Percentiles rank a stretch among this genome's conserved stretches.
Conservation (phyloP, 2,329 filamentous ascomycete genomes). For the Metarhizium anisopliae region DNA sequence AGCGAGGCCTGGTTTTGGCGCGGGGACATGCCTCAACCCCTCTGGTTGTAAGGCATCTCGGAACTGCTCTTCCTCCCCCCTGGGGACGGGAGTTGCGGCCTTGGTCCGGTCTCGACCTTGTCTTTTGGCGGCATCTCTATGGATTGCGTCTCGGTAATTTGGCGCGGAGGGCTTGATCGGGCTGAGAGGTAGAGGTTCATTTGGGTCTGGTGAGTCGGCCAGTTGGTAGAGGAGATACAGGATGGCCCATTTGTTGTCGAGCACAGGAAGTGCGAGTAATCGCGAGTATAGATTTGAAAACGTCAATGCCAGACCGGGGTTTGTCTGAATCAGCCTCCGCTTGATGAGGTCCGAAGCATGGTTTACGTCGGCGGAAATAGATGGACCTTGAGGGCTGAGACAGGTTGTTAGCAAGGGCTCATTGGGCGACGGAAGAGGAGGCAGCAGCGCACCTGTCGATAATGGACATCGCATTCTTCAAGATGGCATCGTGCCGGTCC, state of each 20-base stretch:
- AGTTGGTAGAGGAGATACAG: slow-evolving; percentile 83
- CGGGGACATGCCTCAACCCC: slow-evolving; percentile 37
- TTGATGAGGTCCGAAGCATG: slow-evolving; percentile 92
- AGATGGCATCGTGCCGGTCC: slow-evolving; percentile 56
- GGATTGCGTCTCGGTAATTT: slow-evolving; percentile 28
- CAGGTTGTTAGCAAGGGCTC: slow-evolving; percentile 2
- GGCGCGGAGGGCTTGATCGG: slow-evolving; percentile 30
- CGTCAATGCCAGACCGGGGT: slow-evolving; percentile 67
- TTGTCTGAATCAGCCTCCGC: slow-evolving; percentile 71
- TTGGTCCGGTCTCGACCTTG: slow-evolving; percentile 29
- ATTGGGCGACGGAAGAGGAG: background rate
- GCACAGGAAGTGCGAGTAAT: slow-evolving; percentile 79
- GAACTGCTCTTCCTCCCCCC: slow-evolving; percentile 38
- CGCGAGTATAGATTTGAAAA: slow-evolving; percentile 89
- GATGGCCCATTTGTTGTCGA: slow-evolving; percentile 95
- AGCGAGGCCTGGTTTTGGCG: slow-evolving; percentile 26
- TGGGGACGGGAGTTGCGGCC: slow-evolving; percentile 24
- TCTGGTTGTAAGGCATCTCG: slow-evolving; percentile 46
- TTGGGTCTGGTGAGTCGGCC: slow-evolving; percentile 55
- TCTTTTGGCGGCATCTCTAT: slow-evolving; percentile 25
- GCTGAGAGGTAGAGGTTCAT: slow-evolving; percentile 38
- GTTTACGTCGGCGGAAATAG: slow-evolving; percentile 65
- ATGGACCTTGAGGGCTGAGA: slow-evolving; percentile 38
- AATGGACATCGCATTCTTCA: slow-evolving; percentile 40
- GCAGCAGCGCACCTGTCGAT: slow-evolving; percentile 36